These are phyloP conservation scores for Zymoseptoria brevis DNA, from an alignment of 2,329 filamentous ascomycete species.

Conservation along the genomic window DNA sequence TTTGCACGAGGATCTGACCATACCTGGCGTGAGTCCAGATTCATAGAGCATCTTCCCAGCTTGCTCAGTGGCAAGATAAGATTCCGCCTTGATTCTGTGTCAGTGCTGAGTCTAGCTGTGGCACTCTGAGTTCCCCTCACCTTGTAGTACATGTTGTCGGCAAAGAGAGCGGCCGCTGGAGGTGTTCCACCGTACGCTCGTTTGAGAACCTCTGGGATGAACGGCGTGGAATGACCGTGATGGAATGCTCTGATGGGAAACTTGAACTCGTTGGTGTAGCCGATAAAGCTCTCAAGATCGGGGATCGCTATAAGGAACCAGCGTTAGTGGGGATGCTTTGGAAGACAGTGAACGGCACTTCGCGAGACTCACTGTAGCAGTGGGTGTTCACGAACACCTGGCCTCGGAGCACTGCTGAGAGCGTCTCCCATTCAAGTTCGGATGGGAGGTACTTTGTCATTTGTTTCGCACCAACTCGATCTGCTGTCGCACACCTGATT, in stretches of 20 bases:
- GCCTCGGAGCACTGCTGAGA: constrained; percentile 55
- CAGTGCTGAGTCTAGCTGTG: not conserved
- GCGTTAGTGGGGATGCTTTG: not conserved
- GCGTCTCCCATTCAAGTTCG: constrained; percentile 55
- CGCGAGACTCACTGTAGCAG: constrained; percentile 48
- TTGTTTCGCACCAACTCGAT: constrained; percentile 42
- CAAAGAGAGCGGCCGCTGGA: constrained; percentile 52
- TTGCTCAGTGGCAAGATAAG: constrained; percentile 56
- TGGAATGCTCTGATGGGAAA: constrained; percentile 61
- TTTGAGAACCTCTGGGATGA: constrained; percentile 54
- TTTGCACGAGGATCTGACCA: too few species aligned
- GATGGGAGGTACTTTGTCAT: constrained; percentile 54
- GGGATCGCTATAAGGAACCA: constrained; percentile 34
- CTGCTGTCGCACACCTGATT: constrained; percentile 45
- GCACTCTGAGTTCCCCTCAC: not conserved
- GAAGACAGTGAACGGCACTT: constrained; percentile 17
- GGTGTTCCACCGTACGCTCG: constrained; percentile 33
- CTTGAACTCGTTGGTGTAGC: constrained; percentile 64
- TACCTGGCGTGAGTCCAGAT: constrained; percentile 49
- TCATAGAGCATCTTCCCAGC: constrained; percentile 61
- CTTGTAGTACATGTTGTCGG: constrained; percentile 58
- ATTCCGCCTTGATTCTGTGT: constrained; percentile 47
- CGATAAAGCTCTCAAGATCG: constrained; percentile 61
- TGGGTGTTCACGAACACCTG: constrained; percentile 64
- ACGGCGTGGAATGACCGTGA: constrained; percentile 59